Base-by-base conservation (phyloP, 2,329 filamentous ascomycete species). In the Keithomyces neogunnii region DNA sequence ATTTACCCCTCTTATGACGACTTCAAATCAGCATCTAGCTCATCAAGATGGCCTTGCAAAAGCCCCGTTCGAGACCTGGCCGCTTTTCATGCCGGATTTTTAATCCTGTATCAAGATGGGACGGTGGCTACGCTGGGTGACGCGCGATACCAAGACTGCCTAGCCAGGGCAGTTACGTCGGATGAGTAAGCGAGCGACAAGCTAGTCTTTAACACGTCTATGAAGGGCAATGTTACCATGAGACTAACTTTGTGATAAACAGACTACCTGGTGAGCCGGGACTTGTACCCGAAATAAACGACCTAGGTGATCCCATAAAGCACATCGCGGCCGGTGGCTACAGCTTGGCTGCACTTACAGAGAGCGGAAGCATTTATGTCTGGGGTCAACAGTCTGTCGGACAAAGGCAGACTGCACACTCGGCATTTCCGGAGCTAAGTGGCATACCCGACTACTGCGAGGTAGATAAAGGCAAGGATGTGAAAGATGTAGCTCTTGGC, bases 301-400 rank as follows among this genome's bases (percentile, higher is more conserved):
- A 76, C 50, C 67, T 85, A 67, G 52, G 75, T 66, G 26, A 79
- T 68, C 45, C 72, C 10, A 73, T 86, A 47, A 67, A 59, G 32
- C 80, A 77, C 57, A 66, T 87, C 30, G 72, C 70, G 3, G 75
- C 76, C 3, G 76, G 76, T 2, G 82, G 82, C 0, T 84, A 82
- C 59, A 65, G 76, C 3, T 66, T 77, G 2, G 80, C 77, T 3
- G 82, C 81, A 0, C 57, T 86, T 43, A 85, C 81, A 0, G 66
- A 72, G 9, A 78, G 76, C 2, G 70, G 75, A 33, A 77, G 81
- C 52, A 62, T 85, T 2, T 87, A 86, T 59, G 61, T 78, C 29
- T 87, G 83, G 82, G 83, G 84, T 2, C 62, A 61, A 44, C 32
- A 53, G 13, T 51, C 59, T 1, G 53, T 55, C 5, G 60, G 61